phyloP scores from a whole-genome alignment of 257 asterid genomes.

The Solanum paucissectum region DNA sequence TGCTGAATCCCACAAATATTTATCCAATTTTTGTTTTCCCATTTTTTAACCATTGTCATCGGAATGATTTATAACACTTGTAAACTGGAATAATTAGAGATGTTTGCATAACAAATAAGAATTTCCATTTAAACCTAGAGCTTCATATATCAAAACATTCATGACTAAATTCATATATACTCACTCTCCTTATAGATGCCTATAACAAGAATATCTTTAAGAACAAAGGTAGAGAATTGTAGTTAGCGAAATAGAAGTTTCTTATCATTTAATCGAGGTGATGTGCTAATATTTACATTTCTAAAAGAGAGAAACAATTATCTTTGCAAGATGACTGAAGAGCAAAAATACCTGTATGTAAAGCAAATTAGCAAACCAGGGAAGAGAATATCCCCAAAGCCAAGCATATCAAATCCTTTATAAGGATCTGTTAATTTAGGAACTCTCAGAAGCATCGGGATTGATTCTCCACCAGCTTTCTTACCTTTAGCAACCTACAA shows the following conservation, averaged over 20 bases:
- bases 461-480: constrained; percentile 89
- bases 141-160: background rate
- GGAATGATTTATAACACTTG: background rate
- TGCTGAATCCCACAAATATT: background rate
- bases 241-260: background rate
- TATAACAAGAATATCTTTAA: background rate
- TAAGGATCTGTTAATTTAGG: constrained; percentile 92
- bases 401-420: constrained; percentile 89
- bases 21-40: background rate
- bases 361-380: constrained; percentile 91
- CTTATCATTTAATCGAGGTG: background rate
- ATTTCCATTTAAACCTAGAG: background rate
- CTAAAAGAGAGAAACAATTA: background rate
- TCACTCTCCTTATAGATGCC: background rate
- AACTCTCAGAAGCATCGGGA: constrained; percentile 93
- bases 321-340: background rate
- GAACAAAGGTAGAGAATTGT: background rate
- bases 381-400: constrained; percentile 94
- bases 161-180: background rate
- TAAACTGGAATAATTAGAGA: background rate
- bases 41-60: background rate
- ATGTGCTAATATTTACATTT: background rate
- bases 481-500: constrained; percentile 90
- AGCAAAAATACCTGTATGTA: constrained; percentile 47
- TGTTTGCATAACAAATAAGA: background rate